Evolutionary conservation across 306 rosid genomes (phyloP).

Genomic region (Benincasa hispida): DNA sequence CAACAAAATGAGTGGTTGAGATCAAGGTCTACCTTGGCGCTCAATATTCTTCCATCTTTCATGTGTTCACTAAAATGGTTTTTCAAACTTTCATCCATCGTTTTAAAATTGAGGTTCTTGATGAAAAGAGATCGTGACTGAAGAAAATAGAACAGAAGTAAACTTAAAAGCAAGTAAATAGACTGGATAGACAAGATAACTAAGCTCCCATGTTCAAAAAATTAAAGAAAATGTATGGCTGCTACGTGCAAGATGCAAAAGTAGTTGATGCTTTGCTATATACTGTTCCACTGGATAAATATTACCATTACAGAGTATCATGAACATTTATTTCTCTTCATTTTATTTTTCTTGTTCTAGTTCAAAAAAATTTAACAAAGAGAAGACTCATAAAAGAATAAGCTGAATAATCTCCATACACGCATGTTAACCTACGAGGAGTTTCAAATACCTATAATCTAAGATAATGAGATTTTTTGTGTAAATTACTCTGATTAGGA

Average conservation of each 20-base stretch:
- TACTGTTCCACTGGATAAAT: neutral
- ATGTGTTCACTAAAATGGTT: conserved; percentile 51
- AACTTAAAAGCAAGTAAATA: neutral
- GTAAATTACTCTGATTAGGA: neutral
- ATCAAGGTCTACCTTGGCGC: conserved; percentile 49
- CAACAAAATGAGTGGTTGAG: neutral
- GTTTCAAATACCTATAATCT: neutral
- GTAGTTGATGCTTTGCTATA: neutral
- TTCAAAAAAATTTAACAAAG: too few relatives aligned
- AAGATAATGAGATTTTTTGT: neutral
- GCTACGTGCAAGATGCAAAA: neutral
- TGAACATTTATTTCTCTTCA: too few relatives aligned
- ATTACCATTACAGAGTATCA: neutral
- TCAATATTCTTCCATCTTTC: conserved; percentile 57
- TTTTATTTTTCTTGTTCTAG: too few relatives aligned
- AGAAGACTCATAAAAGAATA: neutral
- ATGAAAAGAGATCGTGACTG: conserved; percentile 82
- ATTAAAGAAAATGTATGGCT: neutral
- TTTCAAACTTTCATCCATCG: conserved; percentile 55
- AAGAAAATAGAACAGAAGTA: conserved; percentile 16
- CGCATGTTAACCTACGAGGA: neutral
- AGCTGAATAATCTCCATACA: neutral
- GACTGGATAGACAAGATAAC: neutral
- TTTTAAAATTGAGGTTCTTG: conserved; percentile 88
- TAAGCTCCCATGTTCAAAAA: neutral